Evolutionary conservation across 768 basidiomycete species (phyloP).

Genomic region (Leccinum arenicola): DNA sequence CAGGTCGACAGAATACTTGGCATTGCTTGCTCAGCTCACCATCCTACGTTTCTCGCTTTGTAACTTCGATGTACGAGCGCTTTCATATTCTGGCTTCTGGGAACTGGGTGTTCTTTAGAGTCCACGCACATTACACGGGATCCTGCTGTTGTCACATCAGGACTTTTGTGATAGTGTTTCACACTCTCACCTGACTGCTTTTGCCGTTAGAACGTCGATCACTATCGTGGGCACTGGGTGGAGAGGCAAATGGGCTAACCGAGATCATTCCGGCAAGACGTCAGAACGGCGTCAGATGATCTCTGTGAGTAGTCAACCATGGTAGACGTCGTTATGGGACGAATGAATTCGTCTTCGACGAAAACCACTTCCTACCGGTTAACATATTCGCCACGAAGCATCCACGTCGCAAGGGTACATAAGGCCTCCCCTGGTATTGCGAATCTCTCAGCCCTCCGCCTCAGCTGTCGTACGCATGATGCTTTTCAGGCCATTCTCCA

Average conservation of each 20-base stretch:
- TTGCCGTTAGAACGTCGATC: background rate
- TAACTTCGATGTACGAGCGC: background rate
- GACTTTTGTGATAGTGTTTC: background rate
- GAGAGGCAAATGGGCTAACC: background rate
- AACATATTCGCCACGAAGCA: slow-evolving; percentile 8
- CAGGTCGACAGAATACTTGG: too few species aligned
- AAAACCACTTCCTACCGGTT: background rate
- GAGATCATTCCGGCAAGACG: background rate
- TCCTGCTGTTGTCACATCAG: background rate
- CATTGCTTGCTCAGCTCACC: too few species aligned
- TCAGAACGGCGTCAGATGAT: slow-evolving; percentile 1
- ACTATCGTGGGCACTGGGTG: background rate
- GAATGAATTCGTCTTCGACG: background rate
- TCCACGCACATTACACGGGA: background rate
- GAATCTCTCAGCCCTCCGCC: background rate
- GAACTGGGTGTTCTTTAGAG: background rate
- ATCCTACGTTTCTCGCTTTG: background rate
- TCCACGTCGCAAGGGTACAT: slow-evolving; percentile 5
- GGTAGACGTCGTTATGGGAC: slow-evolving; percentile 1
- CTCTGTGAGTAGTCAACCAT: background rate
- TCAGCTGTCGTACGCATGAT: slow-evolving; percentile 9
- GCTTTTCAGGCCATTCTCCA: slow-evolving; percentile 15
- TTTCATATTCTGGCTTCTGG: background rate
- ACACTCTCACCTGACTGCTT: background rate
- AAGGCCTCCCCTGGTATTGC: slow-evolving; percentile 1